Base-by-base conservation (phyloP, 805 yeast species). In the Candida coquimbonensis region DNA sequence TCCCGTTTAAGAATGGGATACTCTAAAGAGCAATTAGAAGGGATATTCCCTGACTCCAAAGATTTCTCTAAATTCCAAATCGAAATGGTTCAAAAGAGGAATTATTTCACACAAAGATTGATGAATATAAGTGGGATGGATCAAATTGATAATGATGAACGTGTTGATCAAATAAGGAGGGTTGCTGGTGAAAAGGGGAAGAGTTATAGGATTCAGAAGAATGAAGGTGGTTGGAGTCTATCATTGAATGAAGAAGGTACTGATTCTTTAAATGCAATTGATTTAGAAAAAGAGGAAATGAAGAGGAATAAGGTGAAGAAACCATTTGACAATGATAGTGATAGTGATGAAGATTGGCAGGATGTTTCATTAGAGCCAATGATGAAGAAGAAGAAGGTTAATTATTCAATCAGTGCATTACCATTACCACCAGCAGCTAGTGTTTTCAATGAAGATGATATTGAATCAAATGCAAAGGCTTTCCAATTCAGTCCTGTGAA, bases 1-100 rank as follows among this genome's bases (percentile, higher is more conserved):
- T 90, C 97, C 0, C 69, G 99, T 47, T 73, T 93, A 60, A 80
- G 99, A 67, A 83, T 93, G 96, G 99, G 99, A 1, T 90, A 86
- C 59, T 73, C 91, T 0, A 87, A 89, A 47, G 89, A 86, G n/a
- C 97, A 93, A 57, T 69, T 93, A 33, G 86, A 87, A 52, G 68
- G 76, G 5, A 67, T 88, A 45, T 93, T 91, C 55, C 95, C 96
- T 0, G 73, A 86, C 56, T 79, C 90, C 44, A 74, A 87, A 78
- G 96, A 89, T 49, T 93, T 93, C 57, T 89, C 97, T 16, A 82
- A 77, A 55, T 93, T 93, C 62, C 99, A 93, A 62, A 87, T 93
- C 49, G 81, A 86, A 54, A 86, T 91, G 77, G 98, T 93, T 1
- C 85, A 87, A 53, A 88, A 88, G 61, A 73, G 99, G 50, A 93